phyloP scores from a whole-genome alignment of 2,329 filamentous ascomycete species.

The Cladosporium sp. region DNA sequence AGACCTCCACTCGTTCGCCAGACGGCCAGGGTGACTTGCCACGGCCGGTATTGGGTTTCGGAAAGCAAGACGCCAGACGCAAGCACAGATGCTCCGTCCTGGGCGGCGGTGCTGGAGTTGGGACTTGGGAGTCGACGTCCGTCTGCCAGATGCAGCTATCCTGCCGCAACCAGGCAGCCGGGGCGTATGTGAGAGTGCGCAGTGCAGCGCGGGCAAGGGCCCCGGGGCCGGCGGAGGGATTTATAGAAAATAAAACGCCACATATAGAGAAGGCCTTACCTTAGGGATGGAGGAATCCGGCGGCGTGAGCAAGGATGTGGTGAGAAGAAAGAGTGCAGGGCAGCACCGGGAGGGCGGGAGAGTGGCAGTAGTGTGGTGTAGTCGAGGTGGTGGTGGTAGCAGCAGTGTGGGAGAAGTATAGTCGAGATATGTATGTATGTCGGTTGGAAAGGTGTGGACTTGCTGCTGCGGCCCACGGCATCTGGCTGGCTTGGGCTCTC shows the following conservation, averaged over 20 bases:
- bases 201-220: slow-evolving; percentile 8
- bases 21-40: slow-evolving; percentile 6
- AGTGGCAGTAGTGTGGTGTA: neutral
- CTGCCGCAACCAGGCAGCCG: slow-evolving; percentile 9
- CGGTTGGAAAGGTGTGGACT: no score
- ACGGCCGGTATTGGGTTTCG: slow-evolving; percentile 12
- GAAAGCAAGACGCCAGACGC: slow-evolving; percentile 10
- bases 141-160: slow-evolving; percentile 6
- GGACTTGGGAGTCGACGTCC: slow-evolving; percentile 4
- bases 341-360: neutral
- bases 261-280: slow-evolving; percentile 12
- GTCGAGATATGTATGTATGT: no score
- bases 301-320: neutral
- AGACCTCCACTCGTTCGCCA: slow-evolving; percentile 5
- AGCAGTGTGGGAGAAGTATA: no score
- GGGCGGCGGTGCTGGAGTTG: slow-evolving; percentile 6
- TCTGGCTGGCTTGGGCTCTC: no score
- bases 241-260: neutral
- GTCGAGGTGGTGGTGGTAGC: no score
- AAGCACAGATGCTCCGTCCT: slow-evolving; percentile 7
- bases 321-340: neutral
- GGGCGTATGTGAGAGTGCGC: neutral
- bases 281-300: slow-evolving; percentile 5
- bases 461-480: no score
- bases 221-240: slow-evolving; percentile 10